Conservation (phyloP, 768 basidiomycete genomes). For the Leccinum rimulosum region DNA sequence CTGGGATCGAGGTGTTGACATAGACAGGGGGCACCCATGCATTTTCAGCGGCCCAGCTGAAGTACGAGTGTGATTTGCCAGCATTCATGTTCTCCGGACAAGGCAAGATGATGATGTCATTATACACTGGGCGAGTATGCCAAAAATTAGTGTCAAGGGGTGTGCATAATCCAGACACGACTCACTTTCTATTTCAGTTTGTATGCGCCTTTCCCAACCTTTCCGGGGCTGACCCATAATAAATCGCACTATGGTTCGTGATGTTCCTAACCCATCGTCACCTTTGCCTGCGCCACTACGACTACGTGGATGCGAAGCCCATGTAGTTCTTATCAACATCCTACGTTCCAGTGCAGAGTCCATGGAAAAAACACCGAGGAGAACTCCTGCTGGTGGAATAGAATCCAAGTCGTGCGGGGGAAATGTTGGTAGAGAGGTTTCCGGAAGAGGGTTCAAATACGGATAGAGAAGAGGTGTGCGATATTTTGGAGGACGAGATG, state of each 20-base stretch:
- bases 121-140: slow-evolving; percentile 54
- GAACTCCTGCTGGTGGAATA: slow-evolving; percentile 79
- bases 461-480: slow-evolving; percentile 41
- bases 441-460: slow-evolving; percentile 33
- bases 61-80: slow-evolving; percentile 90
- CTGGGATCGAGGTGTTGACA: slow-evolving; percentile 40
- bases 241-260: slow-evolving; percentile 84
- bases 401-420: slow-evolving; percentile 71
- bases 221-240: slow-evolving; percentile 82
- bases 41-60: slow-evolving; percentile 87
- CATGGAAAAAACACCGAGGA: slow-evolving; percentile 88
- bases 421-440: slow-evolving; percentile 45
- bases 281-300: slow-evolving; percentile 68
- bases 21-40: slow-evolving; percentile 89
- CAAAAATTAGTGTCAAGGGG: slow-evolving; percentile 4
- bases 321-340: slow-evolving; percentile 84
- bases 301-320: slow-evolving; percentile 81
- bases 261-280: slow-evolving; percentile 72
- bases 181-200: slow-evolving; percentile 89
- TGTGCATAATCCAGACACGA: slow-evolving; percentile 13
- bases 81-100: slow-evolving; percentile 93
- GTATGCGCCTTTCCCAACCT: slow-evolving; percentile 75
- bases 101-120: slow-evolving; percentile 83
- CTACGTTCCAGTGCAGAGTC: slow-evolving; percentile 83
- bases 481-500: slow-evolving; percentile 44